Evolutionary conservation across 768 basidiomycete species (phyloP).

Genomic region (Termitomyces sp.): DNA sequence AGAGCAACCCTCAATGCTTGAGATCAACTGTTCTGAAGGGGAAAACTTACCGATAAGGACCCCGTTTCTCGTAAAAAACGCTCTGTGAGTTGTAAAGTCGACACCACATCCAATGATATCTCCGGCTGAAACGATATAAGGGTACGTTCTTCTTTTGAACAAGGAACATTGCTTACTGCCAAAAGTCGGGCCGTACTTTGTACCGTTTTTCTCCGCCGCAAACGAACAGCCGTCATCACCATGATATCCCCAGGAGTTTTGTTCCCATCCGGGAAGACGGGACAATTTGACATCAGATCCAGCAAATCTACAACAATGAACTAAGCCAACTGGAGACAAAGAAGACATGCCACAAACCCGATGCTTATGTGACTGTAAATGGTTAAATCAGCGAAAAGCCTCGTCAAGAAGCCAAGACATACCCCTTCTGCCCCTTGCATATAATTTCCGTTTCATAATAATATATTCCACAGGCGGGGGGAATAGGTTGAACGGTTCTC

Average conservation of each 20-base stretch:
- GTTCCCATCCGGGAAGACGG: constrained; percentile 83
- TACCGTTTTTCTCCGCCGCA: constrained; percentile 66
- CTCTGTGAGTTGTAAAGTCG: constrained; percentile 74
- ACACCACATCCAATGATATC: constrained; percentile 92
- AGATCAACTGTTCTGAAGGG: neutral
- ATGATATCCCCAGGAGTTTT: constrained; percentile 86
- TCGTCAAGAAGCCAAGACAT: constrained; percentile 19
- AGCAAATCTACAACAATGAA: constrained; percentile 50
- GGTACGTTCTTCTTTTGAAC: neutral
- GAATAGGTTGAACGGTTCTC: constrained; percentile 71
- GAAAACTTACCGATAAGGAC: constrained; percentile 48
- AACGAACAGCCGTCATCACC: constrained; percentile 85
- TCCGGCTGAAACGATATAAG: constrained; percentile 45
- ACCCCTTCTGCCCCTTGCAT: constrained; percentile 80
- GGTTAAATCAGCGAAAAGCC: constrained; percentile 13
- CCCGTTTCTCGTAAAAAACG: constrained; percentile 92
- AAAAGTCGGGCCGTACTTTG: constrained; percentile 72
- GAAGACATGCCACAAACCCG: constrained; percentile 45
- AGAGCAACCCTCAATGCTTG: neutral
- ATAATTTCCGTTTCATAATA: constrained; percentile 91
- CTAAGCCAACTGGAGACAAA: constrained; percentile 1
- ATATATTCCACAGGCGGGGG: constrained; percentile 83
- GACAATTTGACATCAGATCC: constrained; percentile 57
- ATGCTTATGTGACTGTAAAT: constrained; percentile 66
- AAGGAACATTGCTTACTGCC: constrained; percentile 50